These are phyloP conservation scores for Fusarium torreyae DNA, from an alignment of 2,329 filamentous ascomycete species.

Conservation along the genomic window DNA sequence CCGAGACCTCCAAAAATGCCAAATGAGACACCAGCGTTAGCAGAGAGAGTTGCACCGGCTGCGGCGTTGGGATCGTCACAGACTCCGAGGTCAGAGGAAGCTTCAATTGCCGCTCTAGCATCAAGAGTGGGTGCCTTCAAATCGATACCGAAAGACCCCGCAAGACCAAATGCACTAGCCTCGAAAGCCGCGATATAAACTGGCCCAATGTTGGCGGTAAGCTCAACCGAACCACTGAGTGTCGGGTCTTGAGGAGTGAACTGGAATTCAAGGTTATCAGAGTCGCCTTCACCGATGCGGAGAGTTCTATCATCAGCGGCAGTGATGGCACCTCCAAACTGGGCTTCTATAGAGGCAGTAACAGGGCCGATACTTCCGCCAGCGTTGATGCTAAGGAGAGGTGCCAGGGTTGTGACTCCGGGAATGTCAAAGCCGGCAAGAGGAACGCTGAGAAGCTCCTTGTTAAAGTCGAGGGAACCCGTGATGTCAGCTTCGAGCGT, in stretches of 20 bases:
- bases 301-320: too few species aligned
- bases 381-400: conserved; percentile 3
- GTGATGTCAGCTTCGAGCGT: conserved; percentile 1
- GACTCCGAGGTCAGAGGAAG: conserved; percentile 4
- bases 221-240: conserved; percentile 6
- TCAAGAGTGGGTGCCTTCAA: conserved; percentile 8
- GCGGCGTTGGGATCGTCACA: conserved; percentile 5
- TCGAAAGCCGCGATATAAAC: conserved; percentile 9
- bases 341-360: not conserved
- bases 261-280: conserved; percentile 2
- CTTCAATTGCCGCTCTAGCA: conserved; percentile 6
- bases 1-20: conserved; percentile 9
- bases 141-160: conserved; percentile 4
- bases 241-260: conserved; percentile 1
- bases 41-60: conserved; percentile 1
- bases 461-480: too few species aligned
- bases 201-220: conserved; percentile 5
- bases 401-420: conserved; percentile 8
- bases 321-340: too few species aligned
- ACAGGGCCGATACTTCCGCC: conserved; percentile 8
- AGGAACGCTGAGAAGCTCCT: conserved; percentile 1
- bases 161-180: not conserved
- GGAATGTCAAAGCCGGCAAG: conserved; percentile 6
- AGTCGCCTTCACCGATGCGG: not conserved
- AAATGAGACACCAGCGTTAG: conserved; percentile 6